A percentile compares a stretch with the other conserved stretches of the same genome.
These are phyloP conservation scores for Cyberlindnera japonica DNA, from an alignment of 805 yeast species.

Conservation along the genomic window DNA sequence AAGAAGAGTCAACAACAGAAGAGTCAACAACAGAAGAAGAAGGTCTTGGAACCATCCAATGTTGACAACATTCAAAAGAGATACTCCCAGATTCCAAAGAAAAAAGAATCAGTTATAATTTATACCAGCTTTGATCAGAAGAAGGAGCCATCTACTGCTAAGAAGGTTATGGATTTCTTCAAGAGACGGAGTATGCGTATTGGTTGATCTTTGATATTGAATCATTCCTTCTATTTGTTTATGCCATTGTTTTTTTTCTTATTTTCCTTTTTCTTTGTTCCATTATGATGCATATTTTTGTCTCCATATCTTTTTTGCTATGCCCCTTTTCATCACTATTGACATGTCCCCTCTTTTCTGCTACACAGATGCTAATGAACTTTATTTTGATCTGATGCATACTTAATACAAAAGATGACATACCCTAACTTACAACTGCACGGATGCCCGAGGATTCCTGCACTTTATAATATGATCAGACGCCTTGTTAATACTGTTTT, in stretches of 20 bases:
- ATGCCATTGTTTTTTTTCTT: not conserved
- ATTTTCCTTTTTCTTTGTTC: not conserved
- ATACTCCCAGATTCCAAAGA: slow-evolving; percentile 13
- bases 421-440: not conserved
- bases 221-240: not conserved
- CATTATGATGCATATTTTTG: not conserved
- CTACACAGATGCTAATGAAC: slow-evolving; percentile 1
- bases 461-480: not conserved
- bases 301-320: not conserved
- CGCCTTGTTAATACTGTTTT: not conserved
- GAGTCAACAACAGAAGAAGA: slow-evolving; percentile 16
- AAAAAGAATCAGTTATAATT: slow-evolving; percentile 17
- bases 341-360: not conserved
- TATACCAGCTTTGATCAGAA: slow-evolving; percentile 29
- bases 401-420: not conserved
- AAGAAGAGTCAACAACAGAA: slow-evolving; percentile 4
- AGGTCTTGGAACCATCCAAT: slow-evolving; percentile 26
- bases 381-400: not conserved
- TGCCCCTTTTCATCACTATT: not conserved
- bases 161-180: slow-evolving; percentile 74
- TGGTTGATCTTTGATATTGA: not conserved
- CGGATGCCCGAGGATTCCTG: not conserved
- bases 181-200: slow-evolving; percentile 54
- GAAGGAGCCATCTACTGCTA: slow-evolving; percentile 70
- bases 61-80: slow-evolving; percentile 18